Evolutionary conservation across 2,329 filamentous ascomycete genomes (phyloP), one percentile per base, ranked within the genome.

Genomic region (Zymoseptoria passerinii): DNA sequence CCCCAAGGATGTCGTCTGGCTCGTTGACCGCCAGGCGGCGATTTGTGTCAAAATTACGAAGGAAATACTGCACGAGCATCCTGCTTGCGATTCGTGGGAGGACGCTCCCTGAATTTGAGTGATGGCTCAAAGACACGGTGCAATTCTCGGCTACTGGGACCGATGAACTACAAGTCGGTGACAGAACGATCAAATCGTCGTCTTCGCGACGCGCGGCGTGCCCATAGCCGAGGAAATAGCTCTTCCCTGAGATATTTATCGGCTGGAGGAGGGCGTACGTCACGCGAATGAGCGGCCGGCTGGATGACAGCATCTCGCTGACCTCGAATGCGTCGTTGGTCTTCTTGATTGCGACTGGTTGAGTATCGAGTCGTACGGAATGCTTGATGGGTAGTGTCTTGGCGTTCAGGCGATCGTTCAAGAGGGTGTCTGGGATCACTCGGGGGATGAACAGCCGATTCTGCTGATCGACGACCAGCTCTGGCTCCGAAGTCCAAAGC

Each of bases 381-480:
- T 40, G 20, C 27, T 54, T 58, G 40, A 67, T 66, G 18, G 56
- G 54, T 9, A 67, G 66, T 40, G 59, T 59, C 29, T 61, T 59
- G 10, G 68, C 66, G 49, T 70, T 70, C 44, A 65, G 65, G 3
- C 68, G 64, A 19, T 65, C 58, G 53, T 70, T 69, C 20, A 50
- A 63, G 54, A 63, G 62, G 48, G 19, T 8, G 50, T 65, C 60
- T 53, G 62, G 65, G 52, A 58, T 56, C 10, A 67, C 40, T 28
- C 65, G 64, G 19, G 64, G 63, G 28, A 67, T 62, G 18, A 65
- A 28, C 13, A 61, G 19, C 28, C 63, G 52, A 18, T 60, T 62
- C 20, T 58, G 51, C 27, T 50, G n/a, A 27, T 61, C 50, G 8
- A 66, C 23, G 4, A 62, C 61, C 48, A 66, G 58, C 54, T 68